Conservation (phyloP, 306 rosid genomes). For the Cucumis cinereus region DNA sequence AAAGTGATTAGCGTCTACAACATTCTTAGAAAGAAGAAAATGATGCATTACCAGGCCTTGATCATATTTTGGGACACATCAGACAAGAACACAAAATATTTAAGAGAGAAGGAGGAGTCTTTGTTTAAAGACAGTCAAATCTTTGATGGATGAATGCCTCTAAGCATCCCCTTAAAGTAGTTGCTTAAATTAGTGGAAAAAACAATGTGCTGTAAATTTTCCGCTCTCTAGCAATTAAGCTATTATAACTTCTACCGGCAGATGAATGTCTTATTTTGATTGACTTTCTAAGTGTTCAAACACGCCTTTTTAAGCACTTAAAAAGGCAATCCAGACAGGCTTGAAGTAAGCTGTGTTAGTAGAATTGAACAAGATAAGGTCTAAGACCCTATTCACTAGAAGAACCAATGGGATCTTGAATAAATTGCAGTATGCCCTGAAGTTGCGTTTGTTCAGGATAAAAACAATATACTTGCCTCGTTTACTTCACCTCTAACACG, state of each 20-base stretch:
- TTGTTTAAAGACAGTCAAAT: background rate
- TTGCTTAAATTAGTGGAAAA: background rate
- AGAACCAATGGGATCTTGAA: background rate
- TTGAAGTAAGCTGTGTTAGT: background rate
- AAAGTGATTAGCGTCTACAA: background rate
- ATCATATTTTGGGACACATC: background rate
- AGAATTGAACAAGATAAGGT: background rate
- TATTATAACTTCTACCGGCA: background rate
- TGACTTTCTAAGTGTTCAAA: no score
- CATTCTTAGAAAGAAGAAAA: background rate
- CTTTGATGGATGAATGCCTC: background rate
- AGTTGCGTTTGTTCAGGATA: background rate
- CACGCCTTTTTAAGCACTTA: no score
- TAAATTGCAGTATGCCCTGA: background rate
- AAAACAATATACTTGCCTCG: constrained; percentile 66
- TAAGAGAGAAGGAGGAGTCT: background rate
- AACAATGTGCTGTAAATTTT: background rate
- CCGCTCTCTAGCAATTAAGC: background rate
- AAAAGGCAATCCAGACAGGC: no score
- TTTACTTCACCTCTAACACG: constrained; percentile 91
- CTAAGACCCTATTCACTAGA: background rate
- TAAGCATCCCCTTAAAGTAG: background rate
- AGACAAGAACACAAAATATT: background rate
- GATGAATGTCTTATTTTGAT: background rate
- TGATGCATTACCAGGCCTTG: background rate